Evolutionary conservation across 1,284 basidiomycete genomes (phyloP), one percentile per base, ranked within the genome.

Genomic region (Apiotrichum montevideense): DNA sequence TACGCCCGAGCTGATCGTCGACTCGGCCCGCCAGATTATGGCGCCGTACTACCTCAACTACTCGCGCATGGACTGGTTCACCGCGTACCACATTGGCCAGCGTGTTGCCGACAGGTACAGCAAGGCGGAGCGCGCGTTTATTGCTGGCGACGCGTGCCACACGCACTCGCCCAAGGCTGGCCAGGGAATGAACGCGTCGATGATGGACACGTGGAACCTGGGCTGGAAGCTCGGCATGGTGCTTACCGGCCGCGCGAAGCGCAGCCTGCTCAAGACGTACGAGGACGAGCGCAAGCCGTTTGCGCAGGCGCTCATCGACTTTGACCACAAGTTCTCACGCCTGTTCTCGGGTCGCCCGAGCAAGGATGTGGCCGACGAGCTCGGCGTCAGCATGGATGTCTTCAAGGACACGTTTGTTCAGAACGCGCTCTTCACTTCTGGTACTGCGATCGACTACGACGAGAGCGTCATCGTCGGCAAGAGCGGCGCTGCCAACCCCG

Each of bases 301-400:
- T n/a, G 62, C 62, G 4, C 57, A 87, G 71, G 86, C 90, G 61
- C 79, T 93, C 52, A 91, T 92, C 64, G 71, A 82, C 57, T 90
- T 90, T 64, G 89, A 92, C 73, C 85, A 84, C 70, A 77, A 85
- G 63, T 89, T 86, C 67, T 82, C 87, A 3, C 79, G 81, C 9
- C 76, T 90, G 21, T 90, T 90, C 73, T 88, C 87, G n/a, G 85
- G 84, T 44, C 89, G 88, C 72, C 53, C 49, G 33, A 46, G 42
- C 35, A 55, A 48, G 46, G 45, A 47, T 33, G 49, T 52, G 13
- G 85, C 87, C 5, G 46, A 52, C 46, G 56, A 48, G 46, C 42
- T 49, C 35, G 56, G 52, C 33, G 79, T 80, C 39, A 83, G 82
- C 4, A 77, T 80, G 40, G 78, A 81, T 1, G 58, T 54, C 34